Conservation (phyloP, 1,284 basidiomycete genomes). For the Ceratobasidium sp. region DNA sequence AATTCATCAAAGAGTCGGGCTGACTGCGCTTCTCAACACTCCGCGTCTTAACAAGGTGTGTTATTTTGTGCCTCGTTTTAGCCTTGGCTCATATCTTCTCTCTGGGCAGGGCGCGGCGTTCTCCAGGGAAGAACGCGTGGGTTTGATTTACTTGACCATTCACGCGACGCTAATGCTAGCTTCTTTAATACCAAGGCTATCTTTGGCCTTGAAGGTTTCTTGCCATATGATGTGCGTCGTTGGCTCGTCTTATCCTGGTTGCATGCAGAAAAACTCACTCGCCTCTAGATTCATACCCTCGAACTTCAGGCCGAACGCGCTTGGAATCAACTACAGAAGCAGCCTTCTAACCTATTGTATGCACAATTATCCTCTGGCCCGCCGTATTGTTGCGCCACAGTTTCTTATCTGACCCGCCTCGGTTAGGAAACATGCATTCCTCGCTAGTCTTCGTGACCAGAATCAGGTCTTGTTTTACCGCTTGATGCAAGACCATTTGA, state of each 20-base stretch:
- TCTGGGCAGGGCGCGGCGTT: slow-evolving; percentile 61
- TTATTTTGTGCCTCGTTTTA: slow-evolving; percentile 15
- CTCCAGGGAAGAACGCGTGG: slow-evolving; percentile 58
- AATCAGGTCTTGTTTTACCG: slow-evolving; percentile 82
- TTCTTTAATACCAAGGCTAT: slow-evolving; percentile 46
- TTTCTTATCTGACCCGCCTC: slow-evolving; percentile 56
- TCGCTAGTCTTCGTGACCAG: slow-evolving; percentile 76
- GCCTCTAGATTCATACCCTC: slow-evolving; percentile 39
- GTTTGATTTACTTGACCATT: slow-evolving; percentile 1
- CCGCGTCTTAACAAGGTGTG: slow-evolving; percentile 54
- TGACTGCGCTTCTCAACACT: slow-evolving; percentile 56
- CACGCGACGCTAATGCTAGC: slow-evolving; percentile 15
- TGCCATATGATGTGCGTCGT: slow-evolving; percentile 64
- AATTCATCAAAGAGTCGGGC: no score
- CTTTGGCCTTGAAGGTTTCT: slow-evolving; percentile 64
- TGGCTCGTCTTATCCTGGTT: slow-evolving; percentile 21
- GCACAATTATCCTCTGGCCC: background rate
- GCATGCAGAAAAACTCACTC: background rate
- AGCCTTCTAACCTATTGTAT: slow-evolving; percentile 42
- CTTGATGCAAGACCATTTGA: slow-evolving; percentile 71
- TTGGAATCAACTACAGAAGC: slow-evolving; percentile 41
- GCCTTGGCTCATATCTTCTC: background rate
- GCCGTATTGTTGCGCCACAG: slow-evolving; percentile 12
- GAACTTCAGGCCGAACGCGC: slow-evolving; percentile 37
- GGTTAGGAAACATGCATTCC: slow-evolving; percentile 73